Evolutionary conservation across 805 yeast genomes (phyloP), one percentile per base, ranked within the genome.

Genomic region (Candida berthetii): DNA sequence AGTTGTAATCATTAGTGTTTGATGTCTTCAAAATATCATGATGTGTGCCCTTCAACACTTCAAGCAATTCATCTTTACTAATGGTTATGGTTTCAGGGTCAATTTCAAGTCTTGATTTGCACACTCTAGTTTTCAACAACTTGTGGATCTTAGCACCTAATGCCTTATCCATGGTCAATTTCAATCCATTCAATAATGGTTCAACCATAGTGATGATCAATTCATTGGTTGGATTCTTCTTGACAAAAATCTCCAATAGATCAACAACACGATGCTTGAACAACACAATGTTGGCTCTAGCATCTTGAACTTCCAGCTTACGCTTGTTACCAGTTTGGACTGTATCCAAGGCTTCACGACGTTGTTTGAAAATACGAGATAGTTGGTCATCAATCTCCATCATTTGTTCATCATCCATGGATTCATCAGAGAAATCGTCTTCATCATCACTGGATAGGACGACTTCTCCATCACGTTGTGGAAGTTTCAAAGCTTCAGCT

Each of bases 321-420:
- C 85, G 73, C 59, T 75, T 77, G 58, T 71, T 84, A 28, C 89
- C 89, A 6, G 74, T 74, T n/a, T 65, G 55, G 3, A 75, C 64
- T 27, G 67, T 65, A 9, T 77, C 62, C 41, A 87, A 60, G 0
- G 85, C 84, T 45, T 76, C 80, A 49, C 80, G 78, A 52, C 97
- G 76, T 53, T 88, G 91, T 54, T 83, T 78, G 72, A 91, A 91
- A 42, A 91, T 91, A 41, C 73, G 74, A 0, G 96, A 77, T 25
- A 91, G 66, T 46, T 88, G 93, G 18, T 73, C 85, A 57, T 91
- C 98, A 52, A 91, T 75, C 17, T 90, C 95, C 82, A 89, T 80
- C 98, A 91, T 91, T 58, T 89, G 89, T 53, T 90, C 96, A 61
- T 90, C 97, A 45, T 90, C 95, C 95, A 89, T 86, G 0, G 91